phyloP scores from a whole-genome alignment of 306 rosid species.

The Prosopis cineraria region DNA sequence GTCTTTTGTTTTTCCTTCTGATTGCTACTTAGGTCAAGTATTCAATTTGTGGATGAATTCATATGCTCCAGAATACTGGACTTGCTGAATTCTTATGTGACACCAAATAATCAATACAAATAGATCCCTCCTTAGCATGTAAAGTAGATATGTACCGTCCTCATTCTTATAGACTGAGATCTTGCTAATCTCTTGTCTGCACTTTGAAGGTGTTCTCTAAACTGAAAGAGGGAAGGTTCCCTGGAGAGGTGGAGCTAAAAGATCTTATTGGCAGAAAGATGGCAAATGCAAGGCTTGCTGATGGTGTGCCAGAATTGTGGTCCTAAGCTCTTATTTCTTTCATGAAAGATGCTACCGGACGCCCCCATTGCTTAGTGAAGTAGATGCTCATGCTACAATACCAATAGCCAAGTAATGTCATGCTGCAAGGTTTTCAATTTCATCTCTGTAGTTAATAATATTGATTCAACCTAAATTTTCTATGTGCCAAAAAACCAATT shows the following conservation, averaged over 20 bases:
- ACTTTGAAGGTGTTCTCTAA: slow-evolving; percentile 77
- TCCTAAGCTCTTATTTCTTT: slow-evolving; percentile 32
- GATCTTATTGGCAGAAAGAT: slow-evolving; percentile 51
- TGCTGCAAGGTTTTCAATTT: slow-evolving; percentile 29
- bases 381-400: slow-evolving; percentile 6
- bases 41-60: slow-evolving; percentile 15
- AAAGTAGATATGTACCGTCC: not conserved
- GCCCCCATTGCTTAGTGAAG: slow-evolving; percentile 34
- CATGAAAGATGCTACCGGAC: not conserved
- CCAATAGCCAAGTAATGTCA: slow-evolving; percentile 15
- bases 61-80: slow-evolving; percentile 12
- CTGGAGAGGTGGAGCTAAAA: slow-evolving; percentile 72
- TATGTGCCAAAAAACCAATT: not conserved
- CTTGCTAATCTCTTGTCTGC: slow-evolving; percentile 18
- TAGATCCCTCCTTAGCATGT: not conserved
- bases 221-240: slow-evolving; percentile 75
- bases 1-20: slow-evolving; percentile 7
- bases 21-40: not conserved
- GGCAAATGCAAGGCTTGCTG: slow-evolving; percentile 43
- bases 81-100: not conserved
- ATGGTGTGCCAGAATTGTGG: slow-evolving; percentile 41
- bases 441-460: slow-evolving; percentile 1
- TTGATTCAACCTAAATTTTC: slow-evolving; percentile 8
- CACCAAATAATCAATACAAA: not conserved
- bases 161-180: not conserved